Evolutionary conservation across 2,329 filamentous ascomycete genomes (phyloP).

Genomic region (Didymella pomorum): DNA sequence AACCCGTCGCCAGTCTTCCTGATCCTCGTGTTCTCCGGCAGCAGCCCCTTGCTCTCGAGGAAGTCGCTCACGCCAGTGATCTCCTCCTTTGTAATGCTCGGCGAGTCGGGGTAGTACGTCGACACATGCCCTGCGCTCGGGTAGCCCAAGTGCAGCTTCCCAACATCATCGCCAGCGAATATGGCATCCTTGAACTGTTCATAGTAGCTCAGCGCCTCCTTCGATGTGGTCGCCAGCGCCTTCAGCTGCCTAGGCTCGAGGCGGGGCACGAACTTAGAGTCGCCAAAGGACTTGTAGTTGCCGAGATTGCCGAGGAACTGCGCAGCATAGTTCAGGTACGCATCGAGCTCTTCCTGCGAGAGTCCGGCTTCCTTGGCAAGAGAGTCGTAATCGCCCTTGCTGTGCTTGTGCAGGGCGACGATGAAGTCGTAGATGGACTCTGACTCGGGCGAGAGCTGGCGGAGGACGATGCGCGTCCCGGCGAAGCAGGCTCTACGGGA

Average conservation of each 20-base stretch:
- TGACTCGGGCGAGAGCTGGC: conserved; percentile 61
- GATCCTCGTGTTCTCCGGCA: conserved; percentile 61
- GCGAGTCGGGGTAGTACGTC: conserved; percentile 60
- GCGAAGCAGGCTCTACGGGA: conserved; percentile 54
- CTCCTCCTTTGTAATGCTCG: conserved; percentile 58
- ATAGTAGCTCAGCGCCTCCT: conserved; percentile 52
- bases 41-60: conserved; percentile 54
- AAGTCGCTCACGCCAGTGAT: conserved; percentile 58
- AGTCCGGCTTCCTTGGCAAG: conserved; percentile 55
- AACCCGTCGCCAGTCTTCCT: conserved; percentile 56
- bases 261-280: conserved; percentile 62
- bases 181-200: conserved; percentile 56
- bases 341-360: conserved; percentile 48
- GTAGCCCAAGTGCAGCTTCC: conserved; percentile 59
- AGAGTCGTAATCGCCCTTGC: conserved; percentile 59
- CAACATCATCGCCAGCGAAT: conserved; percentile 53
- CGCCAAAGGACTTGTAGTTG: conserved; percentile 62
- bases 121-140: conserved; percentile 59
- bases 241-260: conserved; percentile 54
- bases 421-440: conserved; percentile 64
- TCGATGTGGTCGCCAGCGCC: conserved; percentile 54
- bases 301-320: conserved; percentile 63
- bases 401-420: conserved; percentile 57
- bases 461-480: conserved; percentile 61
- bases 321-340: conserved; percentile 50